phyloP scores from a whole-genome alignment of 495 filamentous ascomycete genomes.

The Podospora anserina region DNA sequence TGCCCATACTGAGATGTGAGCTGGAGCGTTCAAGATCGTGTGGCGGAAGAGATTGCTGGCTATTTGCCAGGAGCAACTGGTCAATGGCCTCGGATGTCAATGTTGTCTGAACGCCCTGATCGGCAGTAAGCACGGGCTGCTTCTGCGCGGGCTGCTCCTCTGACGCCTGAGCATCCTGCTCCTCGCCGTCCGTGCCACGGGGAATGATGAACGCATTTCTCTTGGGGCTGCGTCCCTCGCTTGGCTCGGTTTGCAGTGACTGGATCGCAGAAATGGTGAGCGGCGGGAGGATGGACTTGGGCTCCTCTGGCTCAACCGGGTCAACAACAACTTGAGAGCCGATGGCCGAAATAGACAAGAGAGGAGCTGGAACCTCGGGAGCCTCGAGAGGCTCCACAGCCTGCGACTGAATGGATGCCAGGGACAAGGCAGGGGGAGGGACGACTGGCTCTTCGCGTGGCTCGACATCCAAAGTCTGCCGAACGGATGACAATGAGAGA shows the following conservation, averaged over 20 bases:
- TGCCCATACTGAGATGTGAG: conserved; percentile 29
- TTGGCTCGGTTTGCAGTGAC: conserved; percentile 50
- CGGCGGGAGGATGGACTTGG: conserved; percentile 17
- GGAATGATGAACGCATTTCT: conserved; percentile 49
- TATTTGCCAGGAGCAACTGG: conserved; percentile 52
- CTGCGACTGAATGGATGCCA: conserved; percentile 27
- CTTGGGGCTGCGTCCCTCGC: conserved; percentile 46
- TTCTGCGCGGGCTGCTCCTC: conserved; percentile 36
- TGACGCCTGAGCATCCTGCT: conserved; percentile 23
- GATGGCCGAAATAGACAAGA: conserved; percentile 25
- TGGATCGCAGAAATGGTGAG: conserved; percentile 50
- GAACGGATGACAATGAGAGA: conserved; percentile 27
- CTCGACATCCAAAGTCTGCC: conserved; percentile 20
- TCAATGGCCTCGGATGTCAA: conserved; percentile 72
- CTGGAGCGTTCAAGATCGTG: conserved; percentile 24
- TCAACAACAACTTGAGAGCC: conserved; percentile 44
- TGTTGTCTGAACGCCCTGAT: conserved; percentile 71
- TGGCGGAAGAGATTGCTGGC: conserved; percentile 29
- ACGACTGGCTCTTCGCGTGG: conserved; percentile 20
- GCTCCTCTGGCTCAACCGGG: conserved; percentile 21
- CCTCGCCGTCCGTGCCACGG: conserved; percentile 29
- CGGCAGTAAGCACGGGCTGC: conserved; percentile 43
- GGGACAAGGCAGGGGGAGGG: conserved; percentile 19
- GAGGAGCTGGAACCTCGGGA: conserved; percentile 15
- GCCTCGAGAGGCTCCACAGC: conserved; percentile 24